A percentile compares a stretch with the other conserved stretches of the same genome.
phyloP scores from a whole-genome alignment of 2,329 filamentous ascomycete genomes.

The Aspergillus proliferans region DNA sequence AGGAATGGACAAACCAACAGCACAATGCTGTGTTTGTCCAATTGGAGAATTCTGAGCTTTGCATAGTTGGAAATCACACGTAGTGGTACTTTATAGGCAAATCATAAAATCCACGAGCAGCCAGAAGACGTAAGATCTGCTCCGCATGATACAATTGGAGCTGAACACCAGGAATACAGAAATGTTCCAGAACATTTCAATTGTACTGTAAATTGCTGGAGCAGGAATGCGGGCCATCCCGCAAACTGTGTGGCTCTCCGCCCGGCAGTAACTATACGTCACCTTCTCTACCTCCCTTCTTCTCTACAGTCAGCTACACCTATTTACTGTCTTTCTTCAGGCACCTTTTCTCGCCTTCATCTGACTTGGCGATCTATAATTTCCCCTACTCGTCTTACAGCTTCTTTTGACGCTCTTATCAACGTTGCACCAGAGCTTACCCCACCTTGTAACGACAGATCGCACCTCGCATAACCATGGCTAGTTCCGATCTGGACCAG shows the following conservation, averaged over 20 bases:
- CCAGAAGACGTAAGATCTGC: background rate
- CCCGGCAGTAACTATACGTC: constrained; percentile 20
- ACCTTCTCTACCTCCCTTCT: constrained; percentile 7
- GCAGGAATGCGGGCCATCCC: constrained; percentile 5
- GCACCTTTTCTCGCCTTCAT: background rate
- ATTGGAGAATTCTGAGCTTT: background rate
- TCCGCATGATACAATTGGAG: no score
- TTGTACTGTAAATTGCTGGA: no score
- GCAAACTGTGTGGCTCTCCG: constrained; percentile 14
- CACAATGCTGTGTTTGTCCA: background rate
- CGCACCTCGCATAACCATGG: constrained; percentile 18
- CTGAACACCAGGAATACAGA: no score
- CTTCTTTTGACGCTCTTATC: background rate
- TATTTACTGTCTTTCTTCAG: background rate
- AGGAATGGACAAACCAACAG: background rate
- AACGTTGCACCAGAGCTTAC: background rate
- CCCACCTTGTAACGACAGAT: background rate
- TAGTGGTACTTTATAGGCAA: background rate
- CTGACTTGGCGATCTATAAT: background rate
- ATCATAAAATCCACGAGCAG: background rate
- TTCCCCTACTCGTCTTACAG: background rate
- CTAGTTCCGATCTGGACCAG: constrained; percentile 52
- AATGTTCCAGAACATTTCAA: no score
- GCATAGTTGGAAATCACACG: background rate
- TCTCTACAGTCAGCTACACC: background rate